Evolutionary conservation across 441 rosid species (phyloP), one percentile per base, ranked within the genome.

Genomic region (Populus hybrid): DNA sequence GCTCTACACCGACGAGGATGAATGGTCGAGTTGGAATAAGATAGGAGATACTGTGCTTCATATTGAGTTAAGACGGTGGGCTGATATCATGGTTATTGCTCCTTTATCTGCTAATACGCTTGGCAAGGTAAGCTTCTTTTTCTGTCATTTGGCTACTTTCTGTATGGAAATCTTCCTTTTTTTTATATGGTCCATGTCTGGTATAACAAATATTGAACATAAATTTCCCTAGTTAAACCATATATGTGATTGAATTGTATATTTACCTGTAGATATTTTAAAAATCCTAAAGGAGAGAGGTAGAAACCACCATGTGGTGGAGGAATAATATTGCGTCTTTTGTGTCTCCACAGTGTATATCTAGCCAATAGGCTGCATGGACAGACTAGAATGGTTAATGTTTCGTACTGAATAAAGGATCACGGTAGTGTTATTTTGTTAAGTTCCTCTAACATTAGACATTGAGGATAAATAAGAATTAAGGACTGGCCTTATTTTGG

Each of bases 81-180:
- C 97, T 80, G 97, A 94, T 87, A 84, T 94, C 73, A 81, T 93
- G 90, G 93, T 91, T 81, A 88, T 91, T 76, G 95, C 97, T 63
- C 97, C 97, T 7, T 81, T 92, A 71, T 94, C 95, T 12, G 97
- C 97, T 1, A 91, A 94, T 88, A 92, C 97, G 3, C 90, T 94
- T 67, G 98, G 88, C 81, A 92, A 94, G 95, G 97, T 90, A 83
- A 38, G 36, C 7, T 2, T 32, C 73, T 38, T 70, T 23, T 9
- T 57, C 7, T 18, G 6, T n/a, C 24, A 7, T n/a, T 36, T 70
- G 69, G 34, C 21, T 70, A 9, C 72, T 19, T 10, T 70, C 24
- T 16, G 16, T n/a, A 19, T 21, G 57, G 11, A 11, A 46, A 14
- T 4, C 57, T 46, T 46, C 57, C 18, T 46, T 11, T 46, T 46